These are phyloP conservation scores for Diaporthe capsici DNA, from an alignment of 2,329 filamentous ascomycete species.

Conservation along the genomic window DNA sequence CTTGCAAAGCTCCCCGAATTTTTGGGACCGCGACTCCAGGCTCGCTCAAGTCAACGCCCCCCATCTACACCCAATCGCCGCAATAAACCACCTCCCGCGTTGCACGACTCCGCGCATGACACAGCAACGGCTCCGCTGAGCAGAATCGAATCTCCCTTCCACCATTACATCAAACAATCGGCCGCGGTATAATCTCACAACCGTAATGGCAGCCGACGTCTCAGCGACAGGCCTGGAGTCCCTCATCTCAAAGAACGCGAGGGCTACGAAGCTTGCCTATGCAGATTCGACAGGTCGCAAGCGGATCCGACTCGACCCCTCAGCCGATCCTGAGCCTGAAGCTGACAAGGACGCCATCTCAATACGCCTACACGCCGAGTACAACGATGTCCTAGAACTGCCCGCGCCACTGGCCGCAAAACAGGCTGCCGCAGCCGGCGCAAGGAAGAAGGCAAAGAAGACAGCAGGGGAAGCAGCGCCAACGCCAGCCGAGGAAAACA, in stretches of 20 bases:
- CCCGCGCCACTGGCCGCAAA: slow-evolving; percentile 85
- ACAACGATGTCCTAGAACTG: slow-evolving; percentile 81
- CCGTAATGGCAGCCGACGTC: slow-evolving; percentile 50
- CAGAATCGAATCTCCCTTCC: background rate
- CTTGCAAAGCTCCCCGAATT: slow-evolving; percentile 23
- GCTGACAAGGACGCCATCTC: slow-evolving; percentile 61
- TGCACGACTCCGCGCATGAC: background rate
- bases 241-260: slow-evolving; percentile 59
- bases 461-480: slow-evolving; percentile 49
- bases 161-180: background rate
- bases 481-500: slow-evolving; percentile 58
- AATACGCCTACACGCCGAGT: slow-evolving; percentile 78
- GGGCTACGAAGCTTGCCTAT: slow-evolving; percentile 57
- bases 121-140: background rate
- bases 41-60: background rate
- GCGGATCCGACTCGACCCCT: slow-evolving; percentile 53
- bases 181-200: slow-evolving; percentile 31
- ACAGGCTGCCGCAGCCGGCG: slow-evolving; percentile 75
- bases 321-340: slow-evolving; percentile 57
- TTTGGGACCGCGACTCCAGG: slow-evolving; percentile 13
- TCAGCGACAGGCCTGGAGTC: slow-evolving; percentile 51
- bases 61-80: background rate
- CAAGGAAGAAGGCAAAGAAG: slow-evolving; percentile 75
- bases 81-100: background rate
- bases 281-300: slow-evolving; percentile 50